Conservation (phyloP, 495 filamentous ascomycete genomes). For the Xylaria longipes region DNA sequence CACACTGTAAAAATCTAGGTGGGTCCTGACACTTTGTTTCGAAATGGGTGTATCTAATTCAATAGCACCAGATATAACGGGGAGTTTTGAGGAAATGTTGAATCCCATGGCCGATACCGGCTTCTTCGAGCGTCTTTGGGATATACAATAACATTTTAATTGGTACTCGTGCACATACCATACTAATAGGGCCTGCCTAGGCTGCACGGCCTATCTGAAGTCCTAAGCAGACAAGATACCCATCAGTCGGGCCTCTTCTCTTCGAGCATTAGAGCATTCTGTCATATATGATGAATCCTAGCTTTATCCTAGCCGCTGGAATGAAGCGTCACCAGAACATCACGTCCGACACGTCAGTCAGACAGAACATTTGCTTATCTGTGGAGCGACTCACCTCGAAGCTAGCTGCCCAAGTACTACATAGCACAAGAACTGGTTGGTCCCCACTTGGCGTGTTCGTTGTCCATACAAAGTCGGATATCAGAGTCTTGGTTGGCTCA, state of each 20-base stretch:
- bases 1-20: too few species aligned
- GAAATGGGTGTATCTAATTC: too few species aligned
- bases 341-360: not conserved
- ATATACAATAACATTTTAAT: not conserved
- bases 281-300: not conserved
- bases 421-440: not conserved
- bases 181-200: not conserved
- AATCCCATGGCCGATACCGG: not conserved
- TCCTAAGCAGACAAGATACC: not conserved
- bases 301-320: not conserved
- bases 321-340: not conserved
- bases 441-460: not conserved
- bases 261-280: not conserved
- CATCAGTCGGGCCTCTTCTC: not conserved
- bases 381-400: not conserved
- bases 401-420: too few species aligned
- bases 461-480: not conserved
- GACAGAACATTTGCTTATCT: not conserved
- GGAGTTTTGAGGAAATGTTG: not conserved
- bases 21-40: too few species aligned
- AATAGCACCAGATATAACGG: not conserved
- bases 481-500: not conserved
- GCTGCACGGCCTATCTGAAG: not conserved
- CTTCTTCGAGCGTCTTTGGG: constrained; percentile 8
- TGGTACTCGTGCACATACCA: not conserved